These are phyloP conservation scores for Sporothrix curviconia DNA, from an alignment of 2,329 filamentous ascomycete species.

Conservation along the genomic window DNA sequence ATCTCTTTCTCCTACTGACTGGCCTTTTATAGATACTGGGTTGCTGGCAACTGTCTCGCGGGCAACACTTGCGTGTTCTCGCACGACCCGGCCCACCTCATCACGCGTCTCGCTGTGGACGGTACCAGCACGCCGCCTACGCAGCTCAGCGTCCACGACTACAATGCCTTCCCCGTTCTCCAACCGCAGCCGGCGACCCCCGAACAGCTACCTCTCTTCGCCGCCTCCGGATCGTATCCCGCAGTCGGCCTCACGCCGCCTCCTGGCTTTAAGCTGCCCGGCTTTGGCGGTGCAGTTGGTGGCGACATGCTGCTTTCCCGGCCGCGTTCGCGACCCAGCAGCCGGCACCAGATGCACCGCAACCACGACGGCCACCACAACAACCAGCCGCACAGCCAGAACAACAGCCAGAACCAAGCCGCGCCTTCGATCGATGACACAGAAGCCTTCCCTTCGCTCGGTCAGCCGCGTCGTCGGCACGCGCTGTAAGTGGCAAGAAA, in stretches of 20 bases:
- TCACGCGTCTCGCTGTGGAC: constrained; percentile 73
- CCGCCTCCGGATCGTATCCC: constrained; percentile 45
- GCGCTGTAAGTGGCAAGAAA: constrained; percentile 71
- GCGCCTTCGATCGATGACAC: constrained; percentile 84
- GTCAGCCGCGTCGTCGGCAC: constrained; percentile 56
- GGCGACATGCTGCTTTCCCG: constrained; percentile 42
- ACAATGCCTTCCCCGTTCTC: constrained; percentile 77
- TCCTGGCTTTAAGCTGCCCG: constrained; percentile 61
- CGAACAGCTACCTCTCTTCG: constrained; percentile 51
- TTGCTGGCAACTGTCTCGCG: constrained; percentile 90
- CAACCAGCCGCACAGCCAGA: neutral
- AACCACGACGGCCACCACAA: constrained; percentile 36
- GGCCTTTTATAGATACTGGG: constrained; percentile 84
- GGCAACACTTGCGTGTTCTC: constrained; percentile 95
- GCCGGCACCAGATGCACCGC: constrained; percentile 61
- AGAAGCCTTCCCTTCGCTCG: constrained; percentile 88
- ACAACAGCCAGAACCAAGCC: constrained; percentile 41
- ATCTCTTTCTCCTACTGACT: too few relatives aligned
- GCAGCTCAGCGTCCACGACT: constrained; percentile 62
- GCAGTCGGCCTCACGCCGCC: constrained; percentile 57
- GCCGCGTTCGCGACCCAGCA: constrained; percentile 75
- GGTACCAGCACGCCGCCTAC: constrained; percentile 60
- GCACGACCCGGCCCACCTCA: constrained; percentile 81
- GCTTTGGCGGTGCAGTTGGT: constrained; percentile 34
- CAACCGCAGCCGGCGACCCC: constrained; percentile 55